Base-by-base conservation (phyloP, 345 rosid species). In the Populus simonii region DNA sequence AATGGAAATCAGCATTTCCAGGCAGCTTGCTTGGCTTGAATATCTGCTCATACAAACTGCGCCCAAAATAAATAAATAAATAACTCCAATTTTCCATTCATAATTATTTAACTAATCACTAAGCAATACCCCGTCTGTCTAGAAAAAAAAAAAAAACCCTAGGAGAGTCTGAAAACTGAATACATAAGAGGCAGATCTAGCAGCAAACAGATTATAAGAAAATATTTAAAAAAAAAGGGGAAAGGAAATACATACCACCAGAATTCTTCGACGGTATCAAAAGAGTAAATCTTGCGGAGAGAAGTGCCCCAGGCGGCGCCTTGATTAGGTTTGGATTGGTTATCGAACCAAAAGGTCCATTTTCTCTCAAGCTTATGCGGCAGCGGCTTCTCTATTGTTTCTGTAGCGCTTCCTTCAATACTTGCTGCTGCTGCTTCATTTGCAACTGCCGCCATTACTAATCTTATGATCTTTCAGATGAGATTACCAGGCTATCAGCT, bases 201-300 rank as follows among this genome's bases (percentile, higher is more conserved):
- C 8, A 33, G 17, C 5, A 33, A 20, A 12, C 22, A 76, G n/a
- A n/a, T 13, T 18, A 71, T 11, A 75, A 0, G 71, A 3, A 41
- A 10, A 8, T 36, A 66, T 22, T 25, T 1, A 63, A 10, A 16
- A 70, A 38, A 35, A 33, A 45, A 33, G 4, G 36, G 5, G 5
- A 71, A 38, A 70, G 8, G 7, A 1, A 51, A 15, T 10, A 36
- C 61, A 27, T 71, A 93, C 98, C 95, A 75, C 98, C 98, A 94
- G 86, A 94, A 94, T 66, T 94, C 98, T 84, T 94, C 95, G 77
- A 94, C 96, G 84, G 98, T 90, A 76, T 93, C 97, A 77, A 94
- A 93, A 47, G 98, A 88, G 80, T 83, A 92, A 80, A 87, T 90
- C 73, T 89, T 92, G 65, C 94, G 93, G 65, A 93, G 92, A 70